Percentiles rank a stretch among this genome's conserved stretches.
These are phyloP conservation scores for Pythium apleroticum DNA, from an alignment of 352 stramenopile genomes.

Conservation along the genomic window DNA sequence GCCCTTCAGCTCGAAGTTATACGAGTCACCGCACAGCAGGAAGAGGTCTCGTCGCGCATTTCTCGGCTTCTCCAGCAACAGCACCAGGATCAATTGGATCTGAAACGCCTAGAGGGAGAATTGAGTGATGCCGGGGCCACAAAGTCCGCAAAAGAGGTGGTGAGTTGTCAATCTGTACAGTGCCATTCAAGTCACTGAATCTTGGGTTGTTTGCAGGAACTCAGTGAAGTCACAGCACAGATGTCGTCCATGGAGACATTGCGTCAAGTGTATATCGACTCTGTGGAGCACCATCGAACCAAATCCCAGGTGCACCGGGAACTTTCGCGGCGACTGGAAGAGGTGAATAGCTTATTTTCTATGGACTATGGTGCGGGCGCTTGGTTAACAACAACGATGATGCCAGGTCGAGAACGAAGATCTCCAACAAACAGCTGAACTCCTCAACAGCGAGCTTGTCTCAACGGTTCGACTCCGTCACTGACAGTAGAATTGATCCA, in stretches of 20 bases:
- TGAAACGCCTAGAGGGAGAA: not conserved
- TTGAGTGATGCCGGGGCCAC: not conserved
- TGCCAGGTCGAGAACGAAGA: slow-evolving; percentile 4
- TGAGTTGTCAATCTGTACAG: no score
- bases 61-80: not conserved
- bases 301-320: not conserved
- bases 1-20: slow-evolving; percentile 18
- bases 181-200: no score
- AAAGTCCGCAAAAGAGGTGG: not conserved
- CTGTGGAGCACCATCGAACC: not conserved
- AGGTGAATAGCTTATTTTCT: not conserved
- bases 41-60: slow-evolving; percentile 8
- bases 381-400: not conserved
- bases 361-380: no score
- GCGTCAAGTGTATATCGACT: not conserved
- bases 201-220: not conserved
- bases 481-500: not conserved
- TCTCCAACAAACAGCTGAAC: not conserved
- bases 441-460: not conserved
- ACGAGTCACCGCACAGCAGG: slow-evolving; percentile 7
- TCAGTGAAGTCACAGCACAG: not conserved
- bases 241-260: slow-evolving; percentile 1
- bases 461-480: not conserved
- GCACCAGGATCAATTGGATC: not conserved
- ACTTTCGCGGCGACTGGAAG: not conserved